These are phyloP conservation scores for Gaeumannomyces sp. DNA, from an alignment of 2,329 filamentous ascomycete species.

Conservation along the genomic window DNA sequence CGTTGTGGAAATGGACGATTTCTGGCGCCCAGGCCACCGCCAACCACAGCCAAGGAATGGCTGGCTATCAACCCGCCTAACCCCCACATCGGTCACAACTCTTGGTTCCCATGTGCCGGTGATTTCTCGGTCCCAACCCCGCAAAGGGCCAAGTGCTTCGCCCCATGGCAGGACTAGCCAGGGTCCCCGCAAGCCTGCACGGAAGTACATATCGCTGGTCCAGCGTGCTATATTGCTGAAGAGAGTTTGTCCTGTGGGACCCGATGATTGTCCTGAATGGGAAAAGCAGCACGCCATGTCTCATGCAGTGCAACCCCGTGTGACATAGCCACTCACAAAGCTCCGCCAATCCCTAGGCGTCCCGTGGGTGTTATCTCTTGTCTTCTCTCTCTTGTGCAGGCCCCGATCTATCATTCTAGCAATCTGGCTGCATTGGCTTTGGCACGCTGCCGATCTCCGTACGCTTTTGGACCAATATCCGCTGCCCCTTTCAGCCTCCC, in stretches of 20 bases:
- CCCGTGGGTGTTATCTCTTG: neutral
- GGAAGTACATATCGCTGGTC: neutral
- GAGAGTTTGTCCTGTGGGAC: neutral
- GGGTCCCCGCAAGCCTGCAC: too few relatives aligned
- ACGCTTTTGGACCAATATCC: neutral
- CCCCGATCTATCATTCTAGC: neutral
- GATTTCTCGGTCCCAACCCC: neutral
- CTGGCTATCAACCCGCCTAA: neutral
- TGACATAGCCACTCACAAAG: neutral
- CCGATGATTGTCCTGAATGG: neutral
- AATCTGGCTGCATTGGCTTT: too few relatives aligned
- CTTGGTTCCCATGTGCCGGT: too few relatives aligned
- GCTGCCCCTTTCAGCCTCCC: neutral
- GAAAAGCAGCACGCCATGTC: neutral
- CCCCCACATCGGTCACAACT: neutral
- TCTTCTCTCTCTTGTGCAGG: neutral
- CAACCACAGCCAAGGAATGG: neutral
- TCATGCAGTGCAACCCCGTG: neutral
- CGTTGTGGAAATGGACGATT: neutral
- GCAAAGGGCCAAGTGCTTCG: neutral
- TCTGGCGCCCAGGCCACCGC: neutral
- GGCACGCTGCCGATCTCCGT: neutral
- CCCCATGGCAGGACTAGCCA: too few relatives aligned
- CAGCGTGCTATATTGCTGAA: too few relatives aligned
- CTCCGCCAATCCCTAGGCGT: neutral